Conservation (phyloP, 768 basidiomycete species). For the Clathrus columnatus region DNA sequence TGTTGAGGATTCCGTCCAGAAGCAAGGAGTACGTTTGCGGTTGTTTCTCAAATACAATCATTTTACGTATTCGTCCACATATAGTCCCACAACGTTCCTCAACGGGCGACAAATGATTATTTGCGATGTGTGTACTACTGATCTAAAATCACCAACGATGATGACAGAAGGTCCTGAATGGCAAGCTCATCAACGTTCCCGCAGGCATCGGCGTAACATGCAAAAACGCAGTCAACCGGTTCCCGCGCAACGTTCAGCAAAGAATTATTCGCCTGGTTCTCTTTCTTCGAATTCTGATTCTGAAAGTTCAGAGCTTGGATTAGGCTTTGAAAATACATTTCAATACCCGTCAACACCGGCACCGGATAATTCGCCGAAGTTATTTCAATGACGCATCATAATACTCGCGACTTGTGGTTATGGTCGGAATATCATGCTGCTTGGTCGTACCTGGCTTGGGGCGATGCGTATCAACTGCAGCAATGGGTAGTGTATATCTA, state of each 20-base stretch:
- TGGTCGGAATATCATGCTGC: conserved; percentile 16
- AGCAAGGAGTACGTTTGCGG: conserved; percentile 33
- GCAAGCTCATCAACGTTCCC: conserved; percentile 48
- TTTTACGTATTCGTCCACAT: neutral
- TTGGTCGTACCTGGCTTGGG: conserved; percentile 35
- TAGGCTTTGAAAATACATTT: neutral
- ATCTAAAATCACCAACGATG: conserved; percentile 50
- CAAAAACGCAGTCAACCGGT: neutral
- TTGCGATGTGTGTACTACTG: conserved; percentile 55
- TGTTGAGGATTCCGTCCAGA: conserved; percentile 41
- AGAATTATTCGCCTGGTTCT: too few species aligned
- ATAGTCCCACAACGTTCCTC: conserved; percentile 51
- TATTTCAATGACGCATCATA: conserved; percentile 12
- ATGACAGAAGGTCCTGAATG: conserved; percentile 49
- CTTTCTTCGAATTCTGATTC: too few species aligned
- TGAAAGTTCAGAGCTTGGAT: too few species aligned
- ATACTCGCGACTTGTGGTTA: conserved; percentile 28
- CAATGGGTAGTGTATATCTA: conserved; percentile 84
- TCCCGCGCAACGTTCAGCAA: neutral
- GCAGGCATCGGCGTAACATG: conserved; percentile 40
- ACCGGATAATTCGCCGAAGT: neutral
- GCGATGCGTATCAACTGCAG: conserved; percentile 91
- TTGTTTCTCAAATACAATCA: neutral
- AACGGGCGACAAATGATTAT: conserved; percentile 46
- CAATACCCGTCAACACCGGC: neutral